phyloP scores from a whole-genome alignment of 2,329 filamentous ascomycete genomes.

The Scleromitrula shiraiana region DNA sequence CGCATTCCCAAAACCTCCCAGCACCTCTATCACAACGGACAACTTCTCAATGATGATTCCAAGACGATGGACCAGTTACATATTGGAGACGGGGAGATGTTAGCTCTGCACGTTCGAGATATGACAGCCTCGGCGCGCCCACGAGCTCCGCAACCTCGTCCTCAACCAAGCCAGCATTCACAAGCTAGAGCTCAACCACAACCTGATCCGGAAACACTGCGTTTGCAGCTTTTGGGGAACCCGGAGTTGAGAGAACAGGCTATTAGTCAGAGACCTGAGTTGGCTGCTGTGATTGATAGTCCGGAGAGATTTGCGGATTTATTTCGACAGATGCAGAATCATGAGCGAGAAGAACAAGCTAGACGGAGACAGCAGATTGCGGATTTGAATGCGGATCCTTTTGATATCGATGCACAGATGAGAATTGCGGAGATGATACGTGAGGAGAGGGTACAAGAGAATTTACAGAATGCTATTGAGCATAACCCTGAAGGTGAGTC shows the following conservation, averaged over 20 bases:
- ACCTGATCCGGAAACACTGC: constrained; percentile 71
- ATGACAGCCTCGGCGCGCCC: constrained; percentile 31
- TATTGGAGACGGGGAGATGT: constrained; percentile 84
- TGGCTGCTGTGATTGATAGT: constrained; percentile 70
- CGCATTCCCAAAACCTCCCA: constrained; percentile 64
- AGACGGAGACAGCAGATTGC: constrained; percentile 78
- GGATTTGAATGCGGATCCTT: constrained; percentile 84
- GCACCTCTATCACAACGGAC: constrained; percentile 85
- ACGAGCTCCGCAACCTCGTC: constrained; percentile 31
- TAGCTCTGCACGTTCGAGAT: constrained; percentile 72
- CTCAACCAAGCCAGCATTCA: constrained; percentile 10
- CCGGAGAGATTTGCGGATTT: constrained; percentile 67
- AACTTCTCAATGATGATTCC: constrained; percentile 65
- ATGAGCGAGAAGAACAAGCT: constrained; percentile 63
- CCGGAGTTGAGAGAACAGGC: constrained; percentile 65
- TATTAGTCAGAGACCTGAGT: constrained; percentile 62
- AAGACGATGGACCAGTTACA: constrained; percentile 76
- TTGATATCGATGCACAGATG: constrained; percentile 83
- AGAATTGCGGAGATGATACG: constrained; percentile 97
- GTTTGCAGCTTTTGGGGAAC: constrained; percentile 75
- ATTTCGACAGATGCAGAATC: constrained; percentile 57
- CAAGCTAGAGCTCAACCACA: constrained; percentile 27
- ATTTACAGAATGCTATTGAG: constrained; percentile 92
- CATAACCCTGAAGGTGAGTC: constrained; percentile 92
- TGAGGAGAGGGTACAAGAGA: constrained; percentile 89